phyloP scores from a whole-genome alignment of 1,139 yeast species.

The Candida pseudoviswanathii region DNA sequence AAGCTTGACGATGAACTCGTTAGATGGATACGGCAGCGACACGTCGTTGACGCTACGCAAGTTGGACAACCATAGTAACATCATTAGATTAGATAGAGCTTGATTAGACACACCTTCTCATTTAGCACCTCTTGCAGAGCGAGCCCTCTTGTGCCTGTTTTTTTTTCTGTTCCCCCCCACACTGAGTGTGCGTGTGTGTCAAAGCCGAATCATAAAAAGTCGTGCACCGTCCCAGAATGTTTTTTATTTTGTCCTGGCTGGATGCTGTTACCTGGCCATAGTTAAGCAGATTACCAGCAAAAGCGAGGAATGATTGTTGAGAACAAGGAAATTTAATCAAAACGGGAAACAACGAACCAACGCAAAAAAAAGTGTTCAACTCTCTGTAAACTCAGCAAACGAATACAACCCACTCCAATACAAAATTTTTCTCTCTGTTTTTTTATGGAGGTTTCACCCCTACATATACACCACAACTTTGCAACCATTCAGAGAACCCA shows the following conservation, averaged over 20 bases:
- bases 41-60: conserved; percentile 78
- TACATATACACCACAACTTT: conserved; percentile 1
- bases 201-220: neutral
- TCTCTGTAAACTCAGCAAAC: neutral
- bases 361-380: neutral
- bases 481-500: conserved; percentile 5
- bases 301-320: neutral
- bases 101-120: too few species aligned
- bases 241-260: neutral
- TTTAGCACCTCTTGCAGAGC: too few species aligned
- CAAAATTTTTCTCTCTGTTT: neutral
- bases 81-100: conserved; percentile 76
- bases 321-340: neutral
- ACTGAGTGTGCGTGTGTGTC: too few species aligned
- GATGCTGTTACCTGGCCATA: conserved; percentile 3
- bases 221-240: neutral
- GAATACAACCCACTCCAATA: neutral
- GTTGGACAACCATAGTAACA: conserved; percentile 67
- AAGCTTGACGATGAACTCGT: conserved; percentile 69
- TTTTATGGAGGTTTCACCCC: neutral
- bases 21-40: conserved; percentile 92
- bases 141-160: too few species aligned
- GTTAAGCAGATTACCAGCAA: neutral
- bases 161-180: neutral
- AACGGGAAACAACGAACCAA: neutral